phyloP scores from a whole-genome alignment of 805 yeast species.

The Blastobotrys muscicola region DNA sequence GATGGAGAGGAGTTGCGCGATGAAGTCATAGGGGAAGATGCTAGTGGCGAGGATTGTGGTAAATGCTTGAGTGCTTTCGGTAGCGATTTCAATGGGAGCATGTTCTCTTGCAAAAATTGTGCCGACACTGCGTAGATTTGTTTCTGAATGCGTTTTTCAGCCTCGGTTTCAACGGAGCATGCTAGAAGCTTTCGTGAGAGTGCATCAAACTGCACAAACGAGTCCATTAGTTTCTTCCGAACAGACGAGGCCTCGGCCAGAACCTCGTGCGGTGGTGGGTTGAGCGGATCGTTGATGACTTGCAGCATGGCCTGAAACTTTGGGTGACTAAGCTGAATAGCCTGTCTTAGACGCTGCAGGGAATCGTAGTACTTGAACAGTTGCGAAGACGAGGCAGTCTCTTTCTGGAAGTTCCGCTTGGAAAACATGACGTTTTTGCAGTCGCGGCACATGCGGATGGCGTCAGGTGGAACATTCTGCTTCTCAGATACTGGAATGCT shows the following conservation, averaged over 20 bases:
- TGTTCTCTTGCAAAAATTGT: constrained; percentile 53
- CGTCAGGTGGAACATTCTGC: constrained; percentile 11
- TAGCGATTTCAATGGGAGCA: constrained; percentile 53
- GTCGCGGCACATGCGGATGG: constrained; percentile 53
- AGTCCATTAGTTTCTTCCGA: constrained; percentile 38
- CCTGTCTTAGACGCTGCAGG: constrained; percentile 31
- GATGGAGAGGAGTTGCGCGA: neutral
- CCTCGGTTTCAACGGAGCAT: constrained; percentile 27
- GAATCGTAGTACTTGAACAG: constrained; percentile 29
- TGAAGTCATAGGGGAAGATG: constrained; percentile 2
- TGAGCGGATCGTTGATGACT: constrained; percentile 27
- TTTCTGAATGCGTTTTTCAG: constrained; percentile 39
- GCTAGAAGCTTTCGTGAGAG: constrained; percentile 37
- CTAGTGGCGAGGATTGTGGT: neutral
- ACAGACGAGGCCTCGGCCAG: constrained; percentile 31
- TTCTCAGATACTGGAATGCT: constrained; percentile 3
- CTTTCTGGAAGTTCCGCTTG: constrained; percentile 37
- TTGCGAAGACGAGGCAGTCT: constrained; percentile 23
- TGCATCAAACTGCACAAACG: constrained; percentile 43
- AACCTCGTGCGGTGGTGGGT: constrained; percentile 24
- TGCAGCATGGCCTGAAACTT: constrained; percentile 33
- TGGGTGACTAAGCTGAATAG: constrained; percentile 35
- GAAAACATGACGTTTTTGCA: constrained; percentile 59
- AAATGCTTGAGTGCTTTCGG: constrained; percentile 35
- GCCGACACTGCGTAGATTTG: constrained; percentile 52